Base-by-base conservation (phyloP, 805 yeast species). In the Zygosaccharomyces bailii region DNA sequence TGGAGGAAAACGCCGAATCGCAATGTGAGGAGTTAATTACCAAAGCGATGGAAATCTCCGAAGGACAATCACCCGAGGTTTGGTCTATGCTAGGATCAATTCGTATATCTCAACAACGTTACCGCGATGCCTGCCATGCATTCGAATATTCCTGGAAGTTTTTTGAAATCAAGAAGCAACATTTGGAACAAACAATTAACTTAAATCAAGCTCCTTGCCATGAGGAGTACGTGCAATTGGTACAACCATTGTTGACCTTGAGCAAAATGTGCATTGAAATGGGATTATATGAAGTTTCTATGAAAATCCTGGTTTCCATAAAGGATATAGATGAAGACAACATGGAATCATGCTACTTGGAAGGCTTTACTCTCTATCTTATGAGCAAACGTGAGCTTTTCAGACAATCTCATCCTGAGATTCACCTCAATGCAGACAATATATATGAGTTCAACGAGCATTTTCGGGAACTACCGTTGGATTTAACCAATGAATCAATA, bases 1-100 rank as follows among this genome's bases (percentile, higher is more conserved):
- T 90, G 96, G 95, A 87, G 57, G 80, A 80, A 2, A 81, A 83
- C 53, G 98, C 98, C 2, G 98, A 93, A 66, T 17, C 63, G 6
- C 75, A 79, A 62, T 93, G 98, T 67, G 85, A 89, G 55, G 72
- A 72, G 44, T 71, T 86, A 52, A 82, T 90, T 43, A 65, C 75
- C 8, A 77, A 76, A 53, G 80, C 95, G 1, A 65, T 87, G 57
- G 66, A 76, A 42, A 65, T 86, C 25, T 84, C 83, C 50, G 70
- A 70, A 17, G 57, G 61, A 2, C 55, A 63, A 24, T 81, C 85
- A 46, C 85, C 96, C 1, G 97, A 90, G 63, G 77, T 87, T 1
- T 86, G 87, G 81, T 76, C 89, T 1, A 71, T 86, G 24, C 70
- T 89, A 50, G 88, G 96, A 4, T 87, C 96, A 34, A 86, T 93